Base-by-base conservation (phyloP, 768 basidiomycete genomes). In the Coprinellus aureogranulatus region DNA sequence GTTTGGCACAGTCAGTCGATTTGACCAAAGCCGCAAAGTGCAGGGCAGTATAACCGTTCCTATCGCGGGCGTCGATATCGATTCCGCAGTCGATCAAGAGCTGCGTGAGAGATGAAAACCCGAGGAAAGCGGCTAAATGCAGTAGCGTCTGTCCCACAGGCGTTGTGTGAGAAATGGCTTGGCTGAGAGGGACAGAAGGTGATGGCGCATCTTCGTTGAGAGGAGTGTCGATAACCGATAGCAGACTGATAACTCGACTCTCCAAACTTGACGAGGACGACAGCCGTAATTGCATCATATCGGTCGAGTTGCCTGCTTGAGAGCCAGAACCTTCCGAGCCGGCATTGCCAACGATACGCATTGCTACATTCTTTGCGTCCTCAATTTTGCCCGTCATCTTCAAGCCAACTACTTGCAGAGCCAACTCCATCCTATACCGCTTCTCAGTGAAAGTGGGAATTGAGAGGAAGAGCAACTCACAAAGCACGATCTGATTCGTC, bases 381-480 rank as follows among this genome's bases (percentile, higher is more conserved):
- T 95, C 93, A 27, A 96, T 87, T 66, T 94, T 90, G 48, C 94
- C 94, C 0, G 94, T 96, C 92, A 97, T 95, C 77, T 96, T 94
- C 61, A 97, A 76, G 0, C 95, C 95, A 18, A 98, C 94, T 14
- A 96, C 93, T 67, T 96, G 94, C 3, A 98, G 78, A 52, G 94
- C 94, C 54, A 97, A 83, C 70, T 96, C 95, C 92, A 98, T 95
- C 62, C 92, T 95, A 64, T 27, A 64, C 60, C 58, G 37, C 20
- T 57, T 27, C 47, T 62, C 40, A 67, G 61, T 54, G 55, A 20
- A 55, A 55, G 40, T 25, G 25, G 39, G 44, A 12, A 27, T 26
- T 45, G 47, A 23, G 22, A 53, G 53, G 52, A 26, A 31, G 14
- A 58, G 3, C 10, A 62, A 53, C 62, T 73, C 66, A 94, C 89